Evolutionary conservation across 306 rosid genomes (phyloP), one percentile per base, ranked within the genome.

Genomic region (Corylus americana): DNA sequence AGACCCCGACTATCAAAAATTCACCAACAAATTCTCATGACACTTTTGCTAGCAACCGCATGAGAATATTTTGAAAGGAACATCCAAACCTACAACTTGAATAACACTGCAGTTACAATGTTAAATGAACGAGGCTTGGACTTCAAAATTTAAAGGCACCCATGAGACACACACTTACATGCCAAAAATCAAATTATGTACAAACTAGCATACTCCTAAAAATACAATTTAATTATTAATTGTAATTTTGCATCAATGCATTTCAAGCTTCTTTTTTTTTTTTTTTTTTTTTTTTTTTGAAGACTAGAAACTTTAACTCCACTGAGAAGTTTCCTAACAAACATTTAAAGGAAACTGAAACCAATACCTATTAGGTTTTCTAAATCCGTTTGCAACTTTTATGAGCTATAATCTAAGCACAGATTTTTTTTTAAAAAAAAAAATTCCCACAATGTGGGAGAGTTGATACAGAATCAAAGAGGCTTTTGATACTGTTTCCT

Each of bases 21-120:
- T 9, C 66, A 59, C 35, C 31, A 11, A 59, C 20, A 59, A 22
- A 20, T 11, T 8, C 29, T 59, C 8, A n/a, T 29, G 13, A n/a
- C 42, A 75, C 47, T 47, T 75, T 61, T 7, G 8, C 58, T 25
- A 16, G 18, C 71, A 45, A 75, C 53, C 42, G 45, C 76, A 55
- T 2, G 48, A 47, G 10, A 51, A 59, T 20, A 58, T 55, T 75
- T 78, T 42, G 54, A 58, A 45, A 77, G 69, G 59, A 55, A 64
- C 71, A 71, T 59, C 16, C 39, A 59, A 25, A 37, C 39, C 29
- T 42, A 59, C 37, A 59, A 59, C 66, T 59, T 59, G 66, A 59
- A 59, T 29, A 59, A 59, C 31, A 59, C 35, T 59, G 37, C 37
- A 27, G 12, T 9, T 59, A 59, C 27, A 59, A n/a, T 59, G 37